Evolutionary conservation across 306 rosid genomes (phyloP), one percentile per base, ranked within the genome.

Genomic region (Oxytropis ochrocephala): DNA sequence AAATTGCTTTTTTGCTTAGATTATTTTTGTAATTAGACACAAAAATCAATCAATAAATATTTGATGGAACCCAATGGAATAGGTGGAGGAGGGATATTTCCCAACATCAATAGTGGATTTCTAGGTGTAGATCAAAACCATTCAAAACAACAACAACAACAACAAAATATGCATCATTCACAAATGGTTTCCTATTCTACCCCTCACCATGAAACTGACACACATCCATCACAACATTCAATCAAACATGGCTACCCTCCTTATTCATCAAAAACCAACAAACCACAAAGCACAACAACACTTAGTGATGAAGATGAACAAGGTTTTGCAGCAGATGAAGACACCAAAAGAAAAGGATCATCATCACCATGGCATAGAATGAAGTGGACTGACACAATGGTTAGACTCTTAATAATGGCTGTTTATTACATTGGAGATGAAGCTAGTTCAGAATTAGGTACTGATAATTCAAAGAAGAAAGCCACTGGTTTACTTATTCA

Each of bases 281-380:
- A 66, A 61, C 30, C 59, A 39, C 78, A 78, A 18, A 13, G 6
- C 78, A 75, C 50, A 41, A 0, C 35, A n/a, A 17, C 73, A 9
- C 76, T 80, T 0, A 95, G 92, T 42, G 99, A 91, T 60, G 97
- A 91, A 17, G 97, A 91, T 11, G 98, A 94, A 4, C 81, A 81
- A 0, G 85, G 80, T 4, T 75, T 85, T 4, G 80, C 79, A 0
- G 85, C 74, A 53, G 96, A 84, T 6, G 91, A 86, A 29, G 95
- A 90, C 17, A 84, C 83, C 19, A 94, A 85, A 75, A 88, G 84
- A 82, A 91, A 85, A 17, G 58, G 77, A 1, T 87, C 96, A 8
- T 95, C 91, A 11, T 94, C 96, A 8, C 96, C 91, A 11, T 94
- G 97, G 97, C 99, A 94, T 60, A 89, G 99, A 81, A 94, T 94